Percentiles rank a stretch among this genome's conserved stretches.
Conservation (phyloP, 768 basidiomycete species). For the Phylloporus rhodoxanthus region DNA sequence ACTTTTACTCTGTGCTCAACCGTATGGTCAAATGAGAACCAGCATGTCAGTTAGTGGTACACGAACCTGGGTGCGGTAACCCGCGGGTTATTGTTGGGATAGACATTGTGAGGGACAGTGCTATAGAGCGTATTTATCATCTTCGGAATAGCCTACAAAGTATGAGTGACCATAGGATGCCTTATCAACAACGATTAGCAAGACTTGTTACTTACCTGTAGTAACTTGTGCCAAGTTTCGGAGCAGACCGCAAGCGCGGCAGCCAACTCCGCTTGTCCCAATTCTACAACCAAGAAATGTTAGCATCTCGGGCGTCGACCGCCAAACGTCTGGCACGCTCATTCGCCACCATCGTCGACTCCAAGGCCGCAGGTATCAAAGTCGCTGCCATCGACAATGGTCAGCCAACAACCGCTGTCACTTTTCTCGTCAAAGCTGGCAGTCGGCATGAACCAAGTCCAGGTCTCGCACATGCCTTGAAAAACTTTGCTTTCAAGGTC, state of each 20-base stretch:
- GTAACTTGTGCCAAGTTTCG: no score
- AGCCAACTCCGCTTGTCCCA: constrained; percentile 24
- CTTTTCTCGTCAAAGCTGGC: constrained; percentile 89
- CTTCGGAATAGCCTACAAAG: no score
- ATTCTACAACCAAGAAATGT: constrained; percentile 34
- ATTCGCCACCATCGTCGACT: constrained; percentile 80
- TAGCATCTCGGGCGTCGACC: constrained; percentile 57
- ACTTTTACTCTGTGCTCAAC: no score
- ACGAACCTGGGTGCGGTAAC: no score
- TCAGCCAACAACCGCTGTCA: constrained; percentile 80
- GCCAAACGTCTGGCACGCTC: constrained; percentile 56
- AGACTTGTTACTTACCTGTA: no score
- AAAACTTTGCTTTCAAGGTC: constrained; percentile 99
- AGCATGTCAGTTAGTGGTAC: no score
- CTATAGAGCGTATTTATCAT: no score
- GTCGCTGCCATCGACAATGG: constrained; percentile 80
- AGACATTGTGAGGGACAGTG: no score
- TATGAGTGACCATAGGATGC: no score
- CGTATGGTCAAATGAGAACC: no score
- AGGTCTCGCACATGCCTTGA: constrained; percentile 89
- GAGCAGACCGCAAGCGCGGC: constrained; percentile 14
- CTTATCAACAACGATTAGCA: no score
- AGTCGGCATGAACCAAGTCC: constrained; percentile 82
- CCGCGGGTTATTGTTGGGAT: no score
- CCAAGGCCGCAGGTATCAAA: constrained; percentile 61